phyloP scores from a whole-genome alignment of 2,329 filamentous ascomycete species.

The Ceratocystis harringtonii region DNA sequence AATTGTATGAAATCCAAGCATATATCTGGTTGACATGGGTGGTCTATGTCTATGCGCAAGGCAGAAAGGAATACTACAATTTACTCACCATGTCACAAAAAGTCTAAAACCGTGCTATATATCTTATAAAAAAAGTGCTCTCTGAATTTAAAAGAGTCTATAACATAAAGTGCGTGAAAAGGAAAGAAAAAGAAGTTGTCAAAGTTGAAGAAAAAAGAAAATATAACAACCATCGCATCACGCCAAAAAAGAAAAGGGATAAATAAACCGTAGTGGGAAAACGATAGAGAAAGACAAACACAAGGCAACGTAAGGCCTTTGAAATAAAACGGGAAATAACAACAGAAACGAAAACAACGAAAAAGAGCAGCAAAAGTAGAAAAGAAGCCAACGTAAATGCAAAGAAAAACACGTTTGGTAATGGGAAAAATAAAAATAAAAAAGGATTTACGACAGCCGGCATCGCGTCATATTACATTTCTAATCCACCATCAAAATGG shows the following conservation, averaged over 20 bases:
- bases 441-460: slow-evolving; percentile 8
- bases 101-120: not conserved
- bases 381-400: slow-evolving; percentile 18
- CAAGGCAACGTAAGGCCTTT: slow-evolving; percentile 1
- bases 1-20: no score
- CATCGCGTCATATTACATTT: slow-evolving; percentile 9
- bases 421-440: not conserved
- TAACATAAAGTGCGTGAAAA: slow-evolving; percentile 13
- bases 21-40: no score
- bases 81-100: no score
- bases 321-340: slow-evolving; percentile 7
- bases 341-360: slow-evolving; percentile 7
- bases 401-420: slow-evolving; percentile 7
- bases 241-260: slow-evolving; percentile 14
- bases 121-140: slow-evolving; percentile 5
- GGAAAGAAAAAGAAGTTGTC: not conserved
- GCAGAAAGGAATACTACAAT: no score
- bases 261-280: slow-evolving; percentile 6
- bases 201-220: slow-evolving; percentile 5
- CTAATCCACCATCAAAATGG: not conserved
- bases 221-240: slow-evolving; percentile 6
- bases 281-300: slow-evolving; percentile 10
- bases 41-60: no score
- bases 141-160: slow-evolving; percentile 12
- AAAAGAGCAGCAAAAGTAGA: slow-evolving; percentile 17